Base-by-base conservation (phyloP, 306 rosid species). In the Aeschynomene evenia region DNA sequence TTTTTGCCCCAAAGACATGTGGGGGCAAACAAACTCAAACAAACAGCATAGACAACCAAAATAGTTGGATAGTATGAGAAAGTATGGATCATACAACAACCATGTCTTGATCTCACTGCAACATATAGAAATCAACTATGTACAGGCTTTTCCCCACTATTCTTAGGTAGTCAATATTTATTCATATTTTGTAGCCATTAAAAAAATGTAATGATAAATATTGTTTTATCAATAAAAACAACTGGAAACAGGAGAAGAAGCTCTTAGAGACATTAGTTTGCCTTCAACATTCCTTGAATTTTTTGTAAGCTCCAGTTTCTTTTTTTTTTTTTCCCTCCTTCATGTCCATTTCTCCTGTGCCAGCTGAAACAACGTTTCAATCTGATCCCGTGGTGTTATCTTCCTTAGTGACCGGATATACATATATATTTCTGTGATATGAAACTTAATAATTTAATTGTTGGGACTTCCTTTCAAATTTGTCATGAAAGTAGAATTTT, bases 111-210 rank as follows among this genome's bases (percentile, higher is more conserved):
- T 48, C 48, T 50, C n/a, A n/a, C 54, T 37, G 60, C 64, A 33
- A 36, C 43, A 63, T 73, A 64, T 69, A 58, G 37, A 55, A 50
- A 73, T 57, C 45, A 70, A 51, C 51, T 49, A 63, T 82, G 78
- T 82, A 78, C 72, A 82, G 80, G 26, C 19, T 28, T 75, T 68
- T 2, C 63, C 22, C 28, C 16, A 22, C 29, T 43, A 29, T 53
- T 51, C 62, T 33, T 57, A 69, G 80, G 51, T 63, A 63, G 82
- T 68, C 57, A 63, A 82, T 78, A 73, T 64, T 69, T 34, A 69
- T 78, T 73, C 71, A 77, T 64, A 69, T 73, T 71, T 77, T 81
- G 71, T 78, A 74, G 63, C 45, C 48, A 69, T 77, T 42, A 60
- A n/a, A n/a, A n/a, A n/a, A 46, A 79, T 67, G 79, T 79, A 67